phyloP scores from a whole-genome alignment of 2,329 filamentous ascomycete species.

The Neofusicoccum sp. region DNA sequence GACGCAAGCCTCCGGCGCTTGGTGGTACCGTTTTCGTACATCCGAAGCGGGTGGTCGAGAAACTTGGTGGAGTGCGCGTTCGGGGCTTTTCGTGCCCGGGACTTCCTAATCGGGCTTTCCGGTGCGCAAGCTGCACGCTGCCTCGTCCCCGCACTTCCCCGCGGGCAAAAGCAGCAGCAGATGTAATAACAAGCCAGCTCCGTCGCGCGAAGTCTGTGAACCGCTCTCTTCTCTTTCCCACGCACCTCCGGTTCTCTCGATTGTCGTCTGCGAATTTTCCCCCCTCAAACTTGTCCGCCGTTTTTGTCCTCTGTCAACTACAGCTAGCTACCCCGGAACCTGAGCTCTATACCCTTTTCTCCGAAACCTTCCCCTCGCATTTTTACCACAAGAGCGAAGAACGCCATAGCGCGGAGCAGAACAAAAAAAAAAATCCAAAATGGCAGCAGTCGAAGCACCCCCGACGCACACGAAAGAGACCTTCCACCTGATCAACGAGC shows the following conservation, averaged over 20 bases:
- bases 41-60: not conserved
- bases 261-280: no score
- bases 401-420: no score
- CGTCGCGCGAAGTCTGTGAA: not conserved
- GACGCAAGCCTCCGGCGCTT: not conserved
- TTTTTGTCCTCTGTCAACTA: no score
- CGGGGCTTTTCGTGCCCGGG: not conserved
- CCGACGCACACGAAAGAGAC: slow-evolving; percentile 24
- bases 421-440: not conserved
- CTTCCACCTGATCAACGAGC: slow-evolving; percentile 39
- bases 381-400: no score
- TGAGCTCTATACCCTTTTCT: no score
- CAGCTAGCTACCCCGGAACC: no score
- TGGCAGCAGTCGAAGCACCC: not conserved
- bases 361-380: no score
- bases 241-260: not conserved
- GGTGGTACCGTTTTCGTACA: not conserved
- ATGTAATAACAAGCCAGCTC: not conserved
- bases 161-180: not conserved
- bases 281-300: no score
- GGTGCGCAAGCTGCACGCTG: not conserved
- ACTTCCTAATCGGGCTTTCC: slow-evolving; percentile 4
- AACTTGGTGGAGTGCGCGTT: not conserved
- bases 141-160: slow-evolving; percentile 7
- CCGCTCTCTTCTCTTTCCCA: no score